Base-by-base conservation (phyloP, 176 grass and related monocot genomes). In the Zizania latifolia region DNA sequence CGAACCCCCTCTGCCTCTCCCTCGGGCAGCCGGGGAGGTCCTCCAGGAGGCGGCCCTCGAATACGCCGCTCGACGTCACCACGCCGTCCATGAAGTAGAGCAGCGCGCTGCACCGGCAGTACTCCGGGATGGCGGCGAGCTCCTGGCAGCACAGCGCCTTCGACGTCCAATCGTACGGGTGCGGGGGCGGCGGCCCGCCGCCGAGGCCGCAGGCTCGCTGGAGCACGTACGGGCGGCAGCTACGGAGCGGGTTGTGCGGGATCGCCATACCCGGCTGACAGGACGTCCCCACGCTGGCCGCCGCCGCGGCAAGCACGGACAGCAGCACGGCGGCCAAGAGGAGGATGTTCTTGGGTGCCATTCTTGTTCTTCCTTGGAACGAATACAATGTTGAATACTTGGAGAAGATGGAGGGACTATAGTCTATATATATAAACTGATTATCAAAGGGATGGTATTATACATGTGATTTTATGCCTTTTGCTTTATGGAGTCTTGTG, bases 51-150 rank as follows among this genome's bases (percentile, higher is more conserved):
- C 8, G 11, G 10, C 38, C 56, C 56, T 61, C 57, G 5, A 44
- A 10, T 5, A 23, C 40, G 41, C 74, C 38, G 28, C 24, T 11
- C 7, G 12, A 13, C 10, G 70, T 16, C 14, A 24, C n/a, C 4
- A 72, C 35, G 14, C 71, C 53, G 50, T 82, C 71, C 61, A 72
- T 72, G 32, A 72, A 34, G 13, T 37, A 27, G 21, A 14, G 43
- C 60, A 77, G 14, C 60, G 44, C 75, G n/a, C 36, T 31, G 14
- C 75, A 77, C 61, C 75, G 8, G 44, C 75, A 77, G 21, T 53
- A n/a, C 8, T 22, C 32, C 32, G 62, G 22, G 30, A 78, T 33
- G 14, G 5, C 45, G 6, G 1, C 0, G 21, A 78, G 75, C 61
- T 78, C 22, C 43, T 11, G 1, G 45, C 61, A 66, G 46, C 75